Evolutionary conservation across 2,329 filamentous ascomycete genomes (phyloP).

Genomic region (Alternaria sp.): DNA sequence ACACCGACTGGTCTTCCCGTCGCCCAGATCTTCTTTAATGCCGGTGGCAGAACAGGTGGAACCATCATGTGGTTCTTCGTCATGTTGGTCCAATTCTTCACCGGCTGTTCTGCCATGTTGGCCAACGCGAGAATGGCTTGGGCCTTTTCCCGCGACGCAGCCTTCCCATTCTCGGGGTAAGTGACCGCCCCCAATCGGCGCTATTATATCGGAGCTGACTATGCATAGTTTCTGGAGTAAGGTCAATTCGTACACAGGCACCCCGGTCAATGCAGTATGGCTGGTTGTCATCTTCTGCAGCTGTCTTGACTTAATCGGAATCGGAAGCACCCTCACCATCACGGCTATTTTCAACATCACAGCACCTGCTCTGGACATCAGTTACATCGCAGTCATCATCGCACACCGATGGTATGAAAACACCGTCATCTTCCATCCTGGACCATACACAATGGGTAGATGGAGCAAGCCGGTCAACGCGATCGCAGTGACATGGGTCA

Average conservation of each 20-base stretch:
- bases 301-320: slow-evolving; percentile 61
- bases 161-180: slow-evolving; percentile 67
- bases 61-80: slow-evolving; percentile 69
- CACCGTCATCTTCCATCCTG: slow-evolving; percentile 63
- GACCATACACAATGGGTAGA: slow-evolving; percentile 65
- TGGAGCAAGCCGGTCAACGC: slow-evolving; percentile 66
- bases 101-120: slow-evolving; percentile 70
- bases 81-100: slow-evolving; percentile 72
- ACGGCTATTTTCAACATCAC: slow-evolving; percentile 60
- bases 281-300: slow-evolving; percentile 68
- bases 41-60: slow-evolving; percentile 65
- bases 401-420: slow-evolving; percentile 64
- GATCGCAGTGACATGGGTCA: slow-evolving; percentile 67
- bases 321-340: slow-evolving; percentile 62
- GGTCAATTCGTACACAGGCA: slow-evolving; percentile 64
- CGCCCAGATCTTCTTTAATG: slow-evolving; percentile 67
- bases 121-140: slow-evolving; percentile 71
- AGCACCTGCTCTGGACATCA: slow-evolving; percentile 59
- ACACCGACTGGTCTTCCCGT: slow-evolving; percentile 69
- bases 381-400: slow-evolving; percentile 69
- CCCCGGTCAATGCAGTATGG: slow-evolving; percentile 71
- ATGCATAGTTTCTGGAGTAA: slow-evolving; percentile 59
- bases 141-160: slow-evolving; percentile 68
- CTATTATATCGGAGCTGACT: slow-evolving; percentile 27
- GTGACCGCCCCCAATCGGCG: slow-evolving; percentile 13